phyloP scores from a whole-genome alignment of 106 monocot species.

The Dioscorea dumetorum region DNA sequence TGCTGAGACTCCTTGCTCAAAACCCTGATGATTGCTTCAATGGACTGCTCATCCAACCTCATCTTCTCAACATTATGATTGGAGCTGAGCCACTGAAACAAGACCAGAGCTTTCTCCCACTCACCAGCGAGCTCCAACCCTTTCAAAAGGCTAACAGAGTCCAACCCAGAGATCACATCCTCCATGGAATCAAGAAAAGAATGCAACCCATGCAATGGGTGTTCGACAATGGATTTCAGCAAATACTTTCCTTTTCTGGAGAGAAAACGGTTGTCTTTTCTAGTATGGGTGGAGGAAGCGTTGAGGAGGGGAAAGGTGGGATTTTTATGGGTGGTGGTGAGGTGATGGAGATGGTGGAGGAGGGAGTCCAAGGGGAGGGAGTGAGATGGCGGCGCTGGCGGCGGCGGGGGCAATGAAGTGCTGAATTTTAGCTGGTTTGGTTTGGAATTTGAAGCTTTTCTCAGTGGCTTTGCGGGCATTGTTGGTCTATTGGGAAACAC shows the following conservation, averaged over 20 bases:
- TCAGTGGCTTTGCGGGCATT: slow-evolving; percentile 29
- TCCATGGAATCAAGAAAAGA: slow-evolving; percentile 25
- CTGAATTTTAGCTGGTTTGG: slow-evolving; percentile 41
- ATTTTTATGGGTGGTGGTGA: slow-evolving; percentile 4
- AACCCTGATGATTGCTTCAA: slow-evolving; percentile 46
- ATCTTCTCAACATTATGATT: neutral
- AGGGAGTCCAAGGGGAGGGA: slow-evolving; percentile 67
- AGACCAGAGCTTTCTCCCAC: slow-evolving; percentile 44
- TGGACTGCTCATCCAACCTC: slow-evolving; percentile 37
- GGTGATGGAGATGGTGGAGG: slow-evolving; percentile 49
- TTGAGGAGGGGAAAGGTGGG: slow-evolving; percentile 3
- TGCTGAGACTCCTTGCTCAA: slow-evolving; percentile 53
- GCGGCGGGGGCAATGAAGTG: slow-evolving; percentile 48
- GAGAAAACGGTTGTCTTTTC: slow-evolving; percentile 33
- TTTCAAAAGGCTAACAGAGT: slow-evolving; percentile 40
- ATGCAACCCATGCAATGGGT: slow-evolving; percentile 11
- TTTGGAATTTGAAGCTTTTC: slow-evolving; percentile 15
- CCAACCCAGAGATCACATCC: slow-evolving; percentile 22
- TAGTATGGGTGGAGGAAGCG: neutral
- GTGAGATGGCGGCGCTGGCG: slow-evolving; percentile 33
- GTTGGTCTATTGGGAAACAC: slow-evolving; percentile 50
- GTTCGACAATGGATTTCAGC: slow-evolving; percentile 33
- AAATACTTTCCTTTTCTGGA: slow-evolving; percentile 48
- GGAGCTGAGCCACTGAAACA: slow-evolving; percentile 56
- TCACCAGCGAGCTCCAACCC: slow-evolving; percentile 33